A percentile compares a stretch with the other conserved stretches of the same genome.
Conservation (phyloP, 2,329 filamentous ascomycete genomes). For the Seiridium cupressi region DNA sequence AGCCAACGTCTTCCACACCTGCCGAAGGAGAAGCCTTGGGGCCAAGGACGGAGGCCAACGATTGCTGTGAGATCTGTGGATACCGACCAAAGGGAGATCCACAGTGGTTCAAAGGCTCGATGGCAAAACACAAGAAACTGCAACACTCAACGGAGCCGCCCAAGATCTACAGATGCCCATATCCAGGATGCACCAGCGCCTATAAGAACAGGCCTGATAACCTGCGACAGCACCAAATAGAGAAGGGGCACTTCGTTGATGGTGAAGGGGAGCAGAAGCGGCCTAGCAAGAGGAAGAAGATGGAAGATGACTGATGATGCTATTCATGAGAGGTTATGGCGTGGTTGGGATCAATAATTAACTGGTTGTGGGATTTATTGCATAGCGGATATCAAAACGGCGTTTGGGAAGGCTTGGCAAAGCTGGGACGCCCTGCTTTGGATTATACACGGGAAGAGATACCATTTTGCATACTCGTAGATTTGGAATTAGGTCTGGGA, state of each 20-base stretch:
- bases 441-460: neutral
- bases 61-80: constrained; percentile 50
- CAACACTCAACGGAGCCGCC: constrained; percentile 49
- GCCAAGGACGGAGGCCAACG: constrained; percentile 39
- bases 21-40: constrained; percentile 14
- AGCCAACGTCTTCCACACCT: neutral
- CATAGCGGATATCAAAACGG: neutral
- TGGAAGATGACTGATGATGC: constrained; percentile 8
- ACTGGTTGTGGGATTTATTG: neutral
- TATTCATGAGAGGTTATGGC: neutral
- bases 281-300: constrained; percentile 48
- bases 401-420: neutral
- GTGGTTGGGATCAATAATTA: neutral
- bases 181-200: constrained; percentile 51
- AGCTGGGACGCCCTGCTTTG: no score
- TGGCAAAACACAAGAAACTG: constrained; percentile 57
- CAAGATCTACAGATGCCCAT: constrained; percentile 51
- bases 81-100: constrained; percentile 56
- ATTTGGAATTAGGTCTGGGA: neutral
- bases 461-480: neutral
- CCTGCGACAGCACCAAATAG: constrained; percentile 53
- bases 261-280: constrained; percentile 31
- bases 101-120: constrained; percentile 57
- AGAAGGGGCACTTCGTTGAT: constrained; percentile 54
- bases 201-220: constrained; percentile 58